A percentile compares a stretch with the other conserved stretches of the same genome.
These are phyloP conservation scores for Sutorius australiensis DNA, from an alignment of 768 basidiomycete genomes.

Conservation along the genomic window DNA sequence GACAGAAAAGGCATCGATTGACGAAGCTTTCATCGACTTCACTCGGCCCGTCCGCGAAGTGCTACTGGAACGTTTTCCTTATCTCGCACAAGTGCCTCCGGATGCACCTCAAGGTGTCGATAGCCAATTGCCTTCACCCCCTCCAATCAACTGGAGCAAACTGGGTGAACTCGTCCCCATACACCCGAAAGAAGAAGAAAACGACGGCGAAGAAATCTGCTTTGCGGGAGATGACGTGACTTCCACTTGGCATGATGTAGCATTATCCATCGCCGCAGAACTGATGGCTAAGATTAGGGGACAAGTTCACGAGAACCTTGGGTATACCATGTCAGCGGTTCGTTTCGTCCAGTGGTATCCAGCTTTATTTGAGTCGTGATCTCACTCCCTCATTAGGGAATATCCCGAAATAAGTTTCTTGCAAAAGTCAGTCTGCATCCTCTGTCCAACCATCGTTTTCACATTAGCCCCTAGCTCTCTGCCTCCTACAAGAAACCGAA, in stretches of 20 bases:
- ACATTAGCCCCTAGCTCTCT: conserved; percentile 51
- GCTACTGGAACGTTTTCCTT: conserved; percentile 70
- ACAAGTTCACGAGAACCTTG: conserved; percentile 64
- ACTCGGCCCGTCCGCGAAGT: conserved; percentile 74
- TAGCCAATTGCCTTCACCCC: conserved; percentile 71
- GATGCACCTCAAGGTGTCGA: conserved; percentile 71
- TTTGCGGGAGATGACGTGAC: conserved; percentile 30
- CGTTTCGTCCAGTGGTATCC: conserved; percentile 23
- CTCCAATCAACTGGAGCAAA: conserved; percentile 56
- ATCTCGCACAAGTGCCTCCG: conserved; percentile 66
- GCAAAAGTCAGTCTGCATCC: conserved; percentile 63
- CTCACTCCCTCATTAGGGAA: conserved; percentile 50
- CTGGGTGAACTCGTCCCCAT: conserved; percentile 63
- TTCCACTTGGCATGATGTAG: conserved; percentile 88
- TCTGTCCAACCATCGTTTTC: background rate
- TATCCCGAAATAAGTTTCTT: conserved; percentile 90
- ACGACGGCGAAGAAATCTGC: conserved; percentile 13
- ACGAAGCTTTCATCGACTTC: conserved; percentile 95
- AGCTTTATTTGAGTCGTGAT: background rate
- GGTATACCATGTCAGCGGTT: conserved; percentile 94
- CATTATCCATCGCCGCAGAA: conserved; percentile 83
- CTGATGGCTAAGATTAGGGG: conserved; percentile 73
- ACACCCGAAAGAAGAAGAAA: conserved; percentile 30
- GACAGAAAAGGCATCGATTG: conserved; percentile 94
- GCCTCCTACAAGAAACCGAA: conserved; percentile 93